Percentiles rank a stretch among this genome's conserved stretches.
These are phyloP conservation scores for Pseudoperonospora humuli DNA, from an alignment of 352 stramenopile genomes.

Conservation along the genomic window DNA sequence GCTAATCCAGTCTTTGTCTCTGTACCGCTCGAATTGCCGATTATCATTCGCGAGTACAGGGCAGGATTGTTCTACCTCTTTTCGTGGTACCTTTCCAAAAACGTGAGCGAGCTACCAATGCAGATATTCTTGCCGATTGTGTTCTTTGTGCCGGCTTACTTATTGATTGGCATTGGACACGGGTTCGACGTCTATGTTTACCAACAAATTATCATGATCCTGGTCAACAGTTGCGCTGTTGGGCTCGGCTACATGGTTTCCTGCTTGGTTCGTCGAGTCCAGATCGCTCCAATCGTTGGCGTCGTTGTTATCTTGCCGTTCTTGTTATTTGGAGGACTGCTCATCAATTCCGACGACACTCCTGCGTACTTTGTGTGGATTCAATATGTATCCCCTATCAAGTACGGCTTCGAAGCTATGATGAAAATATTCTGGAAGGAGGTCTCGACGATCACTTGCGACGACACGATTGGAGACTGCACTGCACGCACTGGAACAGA, in stretches of 20 bases:
- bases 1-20: slow-evolving; percentile 28
- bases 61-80: slow-evolving; percentile 27
- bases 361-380: slow-evolving; percentile 44
- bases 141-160: slow-evolving; percentile 28
- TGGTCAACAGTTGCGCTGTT: slow-evolving; percentile 27
- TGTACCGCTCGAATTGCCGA: slow-evolving; percentile 35
- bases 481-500: slow-evolving; percentile 17
- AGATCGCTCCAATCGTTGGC: slow-evolving; percentile 32
- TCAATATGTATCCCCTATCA: slow-evolving; percentile 37
- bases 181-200: slow-evolving; percentile 28
- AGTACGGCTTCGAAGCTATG: slow-evolving; percentile 37
- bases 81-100: slow-evolving; percentile 46
- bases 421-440: slow-evolving; percentile 46
- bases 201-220: slow-evolving; percentile 32
- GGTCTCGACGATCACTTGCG: slow-evolving; percentile 29
- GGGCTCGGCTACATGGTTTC: slow-evolving; percentile 38
- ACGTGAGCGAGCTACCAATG: slow-evolving; percentile 38
- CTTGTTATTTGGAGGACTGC: slow-evolving; percentile 35
- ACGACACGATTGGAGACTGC: slow-evolving; percentile 17
- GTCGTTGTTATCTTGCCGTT: slow-evolving; percentile 32
- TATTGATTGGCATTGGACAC: slow-evolving; percentile 35
- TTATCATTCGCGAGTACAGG: slow-evolving; percentile 38
- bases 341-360: slow-evolving; percentile 34
- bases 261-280: slow-evolving; percentile 21
- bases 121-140: slow-evolving; percentile 39